Base-by-base conservation (phyloP, 306 rosid species). In the Dalbergia oliveri region DNA sequence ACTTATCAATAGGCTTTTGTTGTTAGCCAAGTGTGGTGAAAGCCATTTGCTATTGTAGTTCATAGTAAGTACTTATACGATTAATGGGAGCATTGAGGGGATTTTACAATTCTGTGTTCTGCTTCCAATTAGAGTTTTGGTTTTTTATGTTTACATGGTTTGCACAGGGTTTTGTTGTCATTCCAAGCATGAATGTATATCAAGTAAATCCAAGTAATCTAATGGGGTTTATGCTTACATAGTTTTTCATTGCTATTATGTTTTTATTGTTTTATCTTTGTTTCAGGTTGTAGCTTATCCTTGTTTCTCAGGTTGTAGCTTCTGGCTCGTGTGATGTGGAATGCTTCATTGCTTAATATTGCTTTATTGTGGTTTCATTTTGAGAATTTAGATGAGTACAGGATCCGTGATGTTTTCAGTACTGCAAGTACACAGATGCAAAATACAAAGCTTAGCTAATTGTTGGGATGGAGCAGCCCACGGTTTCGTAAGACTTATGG, bases 331-430 rank as follows among this genome's bases (percentile, higher is more conserved):
- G 26, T 70, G 54, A 56, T 35, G 86, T 26, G 47, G 65, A 50
- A 31, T 77, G 54, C 44, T 81, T 33, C 66, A 53, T 65, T 56
- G 53, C 63, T 73, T 34, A 47, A 63, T 39, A 34, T 70, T 66
- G 44, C 50, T 64, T 43, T 49, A 37, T 15, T 51, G 51, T 33
- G 11, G 33, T 66, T 72, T 26, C 69, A 26, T 1, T 26, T 26
- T 26, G 31, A 77, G 60, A 59, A 70, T 79, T 83, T 79, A 79
- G 88, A 88, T 90, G 91, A 87, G 63, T 80, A 77, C 86, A 69
- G 77, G 45, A 67, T 49, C 89, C 18, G 81, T 69, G 86, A 65
- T 77, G 71, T 79, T 86, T 75, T 87, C 90, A 18, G 75, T 85
- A 50, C 76, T 81, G 54, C 89, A 80, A 77, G 73, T 80, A 56